These are phyloP conservation scores for Sophora flavescens DNA, from an alignment of 306 rosid species.

Conservation along the genomic window DNA sequence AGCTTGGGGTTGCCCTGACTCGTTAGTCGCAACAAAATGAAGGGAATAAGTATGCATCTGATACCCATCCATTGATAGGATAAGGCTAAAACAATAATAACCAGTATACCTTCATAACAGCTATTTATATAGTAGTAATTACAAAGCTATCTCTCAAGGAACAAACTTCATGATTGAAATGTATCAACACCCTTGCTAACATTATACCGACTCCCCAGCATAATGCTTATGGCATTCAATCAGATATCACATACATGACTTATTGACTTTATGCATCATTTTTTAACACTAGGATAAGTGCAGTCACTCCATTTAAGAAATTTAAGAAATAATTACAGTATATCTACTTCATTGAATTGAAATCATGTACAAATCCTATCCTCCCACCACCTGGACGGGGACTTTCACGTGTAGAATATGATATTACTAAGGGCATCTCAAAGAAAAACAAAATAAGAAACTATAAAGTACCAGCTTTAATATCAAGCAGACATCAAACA, in stretches of 20 bases:
- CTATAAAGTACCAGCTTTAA: background rate
- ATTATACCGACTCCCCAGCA: background rate
- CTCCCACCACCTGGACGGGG: background rate
- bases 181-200: background rate
- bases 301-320: constrained; percentile 5
- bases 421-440: constrained; percentile 7
- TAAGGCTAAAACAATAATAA: background rate
- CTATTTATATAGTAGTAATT: background rate
- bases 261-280: background rate
- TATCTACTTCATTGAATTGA: constrained; percentile 26
- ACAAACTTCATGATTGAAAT: background rate
- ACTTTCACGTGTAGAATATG: constrained; percentile 1
- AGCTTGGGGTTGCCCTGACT: background rate
- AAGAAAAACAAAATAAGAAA: constrained; percentile 27
- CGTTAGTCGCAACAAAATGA: background rate
- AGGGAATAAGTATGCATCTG: background rate
- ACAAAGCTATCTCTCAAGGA: background rate
- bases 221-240: background rate
- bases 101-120: background rate
- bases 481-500: constrained; percentile 45
- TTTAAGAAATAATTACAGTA: constrained; percentile 12
- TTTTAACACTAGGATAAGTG: background rate
- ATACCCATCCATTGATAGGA: background rate
- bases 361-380: constrained; percentile 32
- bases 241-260: background rate